Conservation (phyloP, 352 stramenopile genomes). For the Globisporangium acanthophoron region DNA sequence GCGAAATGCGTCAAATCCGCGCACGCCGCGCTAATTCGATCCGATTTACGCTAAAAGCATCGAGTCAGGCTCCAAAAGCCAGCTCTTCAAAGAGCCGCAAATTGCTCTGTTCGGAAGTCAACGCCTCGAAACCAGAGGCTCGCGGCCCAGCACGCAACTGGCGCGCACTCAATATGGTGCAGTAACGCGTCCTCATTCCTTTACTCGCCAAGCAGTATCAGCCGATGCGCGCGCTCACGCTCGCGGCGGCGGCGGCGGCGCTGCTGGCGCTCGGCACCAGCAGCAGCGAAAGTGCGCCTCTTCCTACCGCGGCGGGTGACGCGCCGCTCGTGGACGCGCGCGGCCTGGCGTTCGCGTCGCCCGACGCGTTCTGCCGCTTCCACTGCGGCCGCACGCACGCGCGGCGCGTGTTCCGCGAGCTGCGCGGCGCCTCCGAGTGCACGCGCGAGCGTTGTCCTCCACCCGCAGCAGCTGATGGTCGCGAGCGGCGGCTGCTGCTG, state of each 20-base stretch:
- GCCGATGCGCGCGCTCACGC: background rate
- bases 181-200: background rate
- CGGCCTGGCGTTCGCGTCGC: conserved; percentile 42
- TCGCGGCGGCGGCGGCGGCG: too few species aligned
- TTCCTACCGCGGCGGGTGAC: too few species aligned
- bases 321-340: conserved; percentile 18
- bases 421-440: conserved; percentile 34
- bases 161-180: too few species aligned
- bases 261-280: background rate
- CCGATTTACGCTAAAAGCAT: too few species aligned
- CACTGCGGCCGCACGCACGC: conserved; percentile 55
- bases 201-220: background rate
- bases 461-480: background rate
- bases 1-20: background rate
- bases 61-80: too few species aligned
- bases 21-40: too few species aligned
- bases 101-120: too few species aligned
- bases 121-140: too few species aligned
- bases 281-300: background rate
- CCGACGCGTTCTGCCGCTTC: conserved; percentile 47
- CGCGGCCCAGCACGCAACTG: too few species aligned
- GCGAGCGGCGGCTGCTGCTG: conserved; percentile 8
- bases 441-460: conserved; percentile 18
- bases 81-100: too few species aligned
- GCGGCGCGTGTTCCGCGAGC: conserved; percentile 28